Evolutionary conservation across 192 early-diverging fungal genomes (phyloP), one percentile per base, ranked within the genome.

Genomic region (Spizellomyces punctatus): DNA sequence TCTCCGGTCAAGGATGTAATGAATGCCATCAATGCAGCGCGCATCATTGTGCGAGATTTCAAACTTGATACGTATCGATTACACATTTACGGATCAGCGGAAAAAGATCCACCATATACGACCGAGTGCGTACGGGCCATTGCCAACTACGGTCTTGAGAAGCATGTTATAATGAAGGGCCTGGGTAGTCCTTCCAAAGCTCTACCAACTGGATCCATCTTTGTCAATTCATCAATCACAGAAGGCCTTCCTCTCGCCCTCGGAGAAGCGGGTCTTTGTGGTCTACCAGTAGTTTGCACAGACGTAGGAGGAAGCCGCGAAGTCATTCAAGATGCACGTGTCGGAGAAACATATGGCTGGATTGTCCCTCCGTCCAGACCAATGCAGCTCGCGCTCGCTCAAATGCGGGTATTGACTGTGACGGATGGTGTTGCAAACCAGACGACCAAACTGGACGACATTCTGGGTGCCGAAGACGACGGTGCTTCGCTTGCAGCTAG

Each of bases 171-270:
- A 58, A 17, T 82, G 46, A 78, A 73, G 55, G 81, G 81, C 9
- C 61, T 82, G 14, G 81, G 79, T 7, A 76, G 48, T 57, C 80
- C 81, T 0, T 66, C 81, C 14, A 62, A 47, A 16, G 81, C 83
- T 4, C 61, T 82, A 10, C 80, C 80, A 12, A 68, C 75, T 1
- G 81, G 81, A 46, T 83, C 76, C 76, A 67, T 82, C 8, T 82
- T 82, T 74, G 81, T 82, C 68, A 82, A 82, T 58, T 82, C 79
- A 22, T 83, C 80, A 6, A 81, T 78, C 27, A 78, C 76, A 6
- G 76, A 78, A 72, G 76, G 76, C 17, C 62, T 78, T 16, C 76
- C 76, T 44, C 56, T 78, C 19, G 76, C 76, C 10, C 56, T 78
- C 21, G 76, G 76, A 21, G 76, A 78, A 63, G 76, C 76, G 16